Conservation (phyloP, 1,284 basidiomycete genomes). For the Microbotryum violaceum region DNA sequence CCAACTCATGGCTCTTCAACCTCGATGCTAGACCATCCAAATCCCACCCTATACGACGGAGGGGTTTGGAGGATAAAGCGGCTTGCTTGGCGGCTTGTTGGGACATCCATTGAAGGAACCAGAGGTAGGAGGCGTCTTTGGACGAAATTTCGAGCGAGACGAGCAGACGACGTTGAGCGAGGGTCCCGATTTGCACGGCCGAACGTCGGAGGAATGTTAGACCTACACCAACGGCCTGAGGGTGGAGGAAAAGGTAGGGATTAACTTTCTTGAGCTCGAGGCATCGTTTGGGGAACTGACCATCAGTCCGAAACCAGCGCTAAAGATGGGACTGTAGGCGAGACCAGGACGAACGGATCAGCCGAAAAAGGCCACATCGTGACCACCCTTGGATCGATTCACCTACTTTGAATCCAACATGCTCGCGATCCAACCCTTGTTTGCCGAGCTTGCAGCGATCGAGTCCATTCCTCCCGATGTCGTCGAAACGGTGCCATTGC, state of each 20-base stretch:
- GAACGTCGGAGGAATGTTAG: constrained; percentile 66
- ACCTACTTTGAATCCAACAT: no score
- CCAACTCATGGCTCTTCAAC: constrained; percentile 78
- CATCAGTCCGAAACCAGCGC: constrained; percentile 93
- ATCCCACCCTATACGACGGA: constrained; percentile 3
- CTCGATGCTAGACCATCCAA: constrained; percentile 44
- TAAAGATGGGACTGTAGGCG: constrained; percentile 72
- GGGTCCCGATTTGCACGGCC: constrained; percentile 58
- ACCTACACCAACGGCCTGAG: constrained; percentile 75
- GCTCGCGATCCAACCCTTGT: no score
- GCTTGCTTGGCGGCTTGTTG: constrained; percentile 40
- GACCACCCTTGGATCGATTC: no score
- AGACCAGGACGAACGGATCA: not conserved
- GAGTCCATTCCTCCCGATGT: no score
- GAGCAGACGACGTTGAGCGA: constrained; percentile 79
- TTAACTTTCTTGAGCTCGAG: not conserved
- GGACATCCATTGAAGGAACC: constrained; percentile 98
- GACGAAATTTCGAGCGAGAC: constrained; percentile 95
- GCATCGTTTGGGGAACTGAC: constrained; percentile 45
- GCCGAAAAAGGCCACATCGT: no score
- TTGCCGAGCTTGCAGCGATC: no score
- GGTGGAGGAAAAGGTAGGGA: not conserved
- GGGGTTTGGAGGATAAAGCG: constrained; percentile 2
- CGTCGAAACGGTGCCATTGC: no score
- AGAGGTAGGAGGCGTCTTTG: constrained; percentile 88